These are phyloP conservation scores for Xylaria scruposa DNA, from an alignment of 495 filamentous ascomycete genomes.

Conservation along the genomic window DNA sequence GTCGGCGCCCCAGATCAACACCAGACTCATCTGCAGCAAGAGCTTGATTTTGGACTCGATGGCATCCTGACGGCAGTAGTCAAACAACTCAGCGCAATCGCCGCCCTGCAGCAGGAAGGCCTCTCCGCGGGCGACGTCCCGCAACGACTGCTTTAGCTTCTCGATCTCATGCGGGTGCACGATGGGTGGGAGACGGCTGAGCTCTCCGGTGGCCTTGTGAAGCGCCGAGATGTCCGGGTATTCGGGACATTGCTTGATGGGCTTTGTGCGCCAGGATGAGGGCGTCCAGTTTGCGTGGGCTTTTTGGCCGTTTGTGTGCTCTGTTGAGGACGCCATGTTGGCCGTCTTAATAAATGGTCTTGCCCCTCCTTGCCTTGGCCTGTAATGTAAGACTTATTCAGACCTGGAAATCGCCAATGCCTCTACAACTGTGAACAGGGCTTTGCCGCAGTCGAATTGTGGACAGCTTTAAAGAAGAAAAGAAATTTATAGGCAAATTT, in stretches of 20 bases:
- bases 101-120: constrained; percentile 96
- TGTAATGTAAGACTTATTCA: no score
- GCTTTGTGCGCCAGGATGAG: constrained; percentile 85
- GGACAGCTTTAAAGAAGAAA: neutral
- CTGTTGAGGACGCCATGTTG: constrained; percentile 16
- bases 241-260: constrained; percentile 87
- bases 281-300: constrained; percentile 54
- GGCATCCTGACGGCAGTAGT: constrained; percentile 88
- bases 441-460: neutral
- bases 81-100: constrained; percentile 96
- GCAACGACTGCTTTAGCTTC: constrained; percentile 74
- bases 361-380: neutral
- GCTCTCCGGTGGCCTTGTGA: constrained; percentile 68
- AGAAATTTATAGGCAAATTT: neutral
- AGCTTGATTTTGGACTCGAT: constrained; percentile 98
- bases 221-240: constrained; percentile 75
- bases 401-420: neutral
- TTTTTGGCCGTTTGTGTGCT: neutral
- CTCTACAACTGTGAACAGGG: neutral
- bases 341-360: neutral
- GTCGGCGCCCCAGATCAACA: constrained; percentile 86
- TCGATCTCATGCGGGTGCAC: constrained; percentile 88
- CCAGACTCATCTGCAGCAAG: constrained; percentile 92
- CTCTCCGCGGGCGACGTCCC: constrained; percentile 88
- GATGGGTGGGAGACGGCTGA: constrained; percentile 81